These are phyloP conservation scores for Domatiomyces globalis DNA, from an alignment of 2,329 filamentous ascomycete genomes.

Conservation along the genomic window DNA sequence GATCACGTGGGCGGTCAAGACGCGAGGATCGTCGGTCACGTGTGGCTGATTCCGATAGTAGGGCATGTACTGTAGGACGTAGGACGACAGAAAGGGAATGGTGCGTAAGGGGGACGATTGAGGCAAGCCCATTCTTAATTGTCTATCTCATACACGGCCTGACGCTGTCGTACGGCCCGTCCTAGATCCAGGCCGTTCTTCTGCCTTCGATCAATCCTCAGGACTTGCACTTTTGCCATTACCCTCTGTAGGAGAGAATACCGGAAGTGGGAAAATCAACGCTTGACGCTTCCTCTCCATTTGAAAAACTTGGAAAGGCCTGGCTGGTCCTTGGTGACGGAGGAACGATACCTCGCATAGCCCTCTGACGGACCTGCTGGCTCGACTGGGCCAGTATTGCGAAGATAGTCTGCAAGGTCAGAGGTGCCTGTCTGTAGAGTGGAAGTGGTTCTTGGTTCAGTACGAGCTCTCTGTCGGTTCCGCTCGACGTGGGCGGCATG, in stretches of 20 bases:
- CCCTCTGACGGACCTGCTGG: slow-evolving; percentile 10
- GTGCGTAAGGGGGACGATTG: too few species aligned
- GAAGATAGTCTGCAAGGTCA: slow-evolving; percentile 60
- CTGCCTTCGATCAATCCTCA: too few species aligned
- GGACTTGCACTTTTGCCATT: too few species aligned
- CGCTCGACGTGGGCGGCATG: slow-evolving; percentile 27
- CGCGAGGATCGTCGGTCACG: too few species aligned
- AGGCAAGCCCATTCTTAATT: too few species aligned
- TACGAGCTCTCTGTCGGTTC: slow-evolving; percentile 20
- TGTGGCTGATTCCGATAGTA: too few species aligned
- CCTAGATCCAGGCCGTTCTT: too few species aligned
- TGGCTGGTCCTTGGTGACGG: slow-evolving; percentile 18
- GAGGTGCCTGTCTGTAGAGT: slow-evolving; percentile 34
- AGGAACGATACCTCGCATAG: slow-evolving; percentile 1
- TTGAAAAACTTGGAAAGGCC: slow-evolving; percentile 25
- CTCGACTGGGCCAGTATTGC: slow-evolving; percentile 51
- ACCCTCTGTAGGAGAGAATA: too few species aligned
- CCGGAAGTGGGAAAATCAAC: neutral
- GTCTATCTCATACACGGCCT: too few species aligned
- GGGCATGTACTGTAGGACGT: too few species aligned
- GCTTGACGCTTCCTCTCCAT: slow-evolving; percentile 14
- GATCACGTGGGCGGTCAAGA: slow-evolving; percentile 10
- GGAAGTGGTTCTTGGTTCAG: slow-evolving; percentile 8
- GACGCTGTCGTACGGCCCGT: too few species aligned
- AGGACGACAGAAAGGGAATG: too few species aligned